Percentiles rank a stretch among this genome's conserved stretches.
Evolutionary conservation across 2,329 filamentous ascomycete species (phyloP).

Genomic region (Trichoderma citrinoviride): DNA sequence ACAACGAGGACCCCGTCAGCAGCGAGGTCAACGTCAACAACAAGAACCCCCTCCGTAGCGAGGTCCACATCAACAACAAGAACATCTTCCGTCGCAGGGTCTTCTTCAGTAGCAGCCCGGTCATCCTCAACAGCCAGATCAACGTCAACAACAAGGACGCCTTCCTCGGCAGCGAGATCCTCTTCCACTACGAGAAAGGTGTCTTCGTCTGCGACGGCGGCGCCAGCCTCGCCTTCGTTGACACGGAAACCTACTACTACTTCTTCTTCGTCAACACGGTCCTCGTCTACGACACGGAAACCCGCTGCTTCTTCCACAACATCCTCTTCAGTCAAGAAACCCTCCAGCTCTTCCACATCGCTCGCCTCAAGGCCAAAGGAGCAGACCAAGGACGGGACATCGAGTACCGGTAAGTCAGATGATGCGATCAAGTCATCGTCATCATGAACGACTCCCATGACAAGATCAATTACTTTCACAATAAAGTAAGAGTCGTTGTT

Average conservation of each 20-base stretch:
- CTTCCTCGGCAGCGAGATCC: not conserved
- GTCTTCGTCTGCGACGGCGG: not conserved
- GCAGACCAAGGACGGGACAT: constrained; percentile 20
- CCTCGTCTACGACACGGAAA: constrained; percentile 5
- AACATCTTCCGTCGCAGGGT: not conserved
- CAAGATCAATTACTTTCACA: not conserved
- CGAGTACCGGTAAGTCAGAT: constrained; percentile 12
- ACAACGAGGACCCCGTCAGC: not conserved
- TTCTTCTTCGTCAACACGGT: not conserved
- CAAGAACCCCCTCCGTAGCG: not conserved
- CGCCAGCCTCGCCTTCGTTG: not conserved
- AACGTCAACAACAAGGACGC: not conserved
- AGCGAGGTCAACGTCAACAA: not conserved
- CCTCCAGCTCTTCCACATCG: not conserved
- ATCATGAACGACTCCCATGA: not conserved
- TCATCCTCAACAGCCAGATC: constrained; percentile 1
- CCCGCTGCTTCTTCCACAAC: not conserved
- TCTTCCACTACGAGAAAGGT: constrained; percentile 8
- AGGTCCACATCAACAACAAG: not conserved
- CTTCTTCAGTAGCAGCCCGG: not conserved
- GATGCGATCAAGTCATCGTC: not conserved
- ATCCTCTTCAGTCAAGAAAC: constrained; percentile 20
- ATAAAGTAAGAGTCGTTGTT: not conserved
- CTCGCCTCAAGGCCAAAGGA: constrained; percentile 9
- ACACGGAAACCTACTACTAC: constrained; percentile 6